phyloP scores from a whole-genome alignment of 2,329 filamentous ascomycete genomes.

The Neospermospora avenae region DNA sequence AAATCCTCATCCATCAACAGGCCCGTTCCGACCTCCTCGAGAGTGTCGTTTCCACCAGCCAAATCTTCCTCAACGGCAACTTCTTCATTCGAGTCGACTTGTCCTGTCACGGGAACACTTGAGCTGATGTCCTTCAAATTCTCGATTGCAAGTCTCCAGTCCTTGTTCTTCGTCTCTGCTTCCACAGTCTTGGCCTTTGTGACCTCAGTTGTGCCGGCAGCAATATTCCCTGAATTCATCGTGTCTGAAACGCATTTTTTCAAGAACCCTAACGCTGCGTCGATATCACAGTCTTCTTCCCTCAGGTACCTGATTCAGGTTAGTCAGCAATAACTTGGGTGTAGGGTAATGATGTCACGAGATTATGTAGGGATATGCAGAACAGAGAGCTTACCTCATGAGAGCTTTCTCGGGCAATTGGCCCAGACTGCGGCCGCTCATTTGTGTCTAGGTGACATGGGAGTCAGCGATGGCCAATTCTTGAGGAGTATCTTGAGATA shows the following conservation, averaged over 20 bases:
- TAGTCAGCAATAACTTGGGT: too few relatives aligned
- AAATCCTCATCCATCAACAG: not conserved
- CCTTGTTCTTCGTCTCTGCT: not conserved
- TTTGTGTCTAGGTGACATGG: not conserved
- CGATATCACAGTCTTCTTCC: conserved; percentile 23
- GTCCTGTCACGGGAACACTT: not conserved
- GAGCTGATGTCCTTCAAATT: not conserved
- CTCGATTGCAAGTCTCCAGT: not conserved
- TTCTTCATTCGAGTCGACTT: not conserved
- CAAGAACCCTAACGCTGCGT: conserved; percentile 24
- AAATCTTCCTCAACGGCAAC: not conserved
- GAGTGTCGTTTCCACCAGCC: not conserved
- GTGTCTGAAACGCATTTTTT: not conserved
- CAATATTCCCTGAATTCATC: not conserved
- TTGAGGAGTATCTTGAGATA: too few relatives aligned
- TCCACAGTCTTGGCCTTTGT: not conserved
- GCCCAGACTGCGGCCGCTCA: conserved; percentile 29
- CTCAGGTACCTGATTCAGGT: too few relatives aligned
- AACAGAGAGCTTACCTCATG: too few relatives aligned
- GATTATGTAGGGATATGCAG: too few relatives aligned
- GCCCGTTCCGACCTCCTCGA: not conserved
- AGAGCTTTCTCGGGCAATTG: conserved; percentile 30
- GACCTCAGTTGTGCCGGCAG: not conserved
- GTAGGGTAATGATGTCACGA: too few relatives aligned
- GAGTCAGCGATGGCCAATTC: too few relatives aligned